phyloP scores from a whole-genome alignment of 1,139 yeast genomes.

The Yamadazyma kanchanaburiensis region DNA sequence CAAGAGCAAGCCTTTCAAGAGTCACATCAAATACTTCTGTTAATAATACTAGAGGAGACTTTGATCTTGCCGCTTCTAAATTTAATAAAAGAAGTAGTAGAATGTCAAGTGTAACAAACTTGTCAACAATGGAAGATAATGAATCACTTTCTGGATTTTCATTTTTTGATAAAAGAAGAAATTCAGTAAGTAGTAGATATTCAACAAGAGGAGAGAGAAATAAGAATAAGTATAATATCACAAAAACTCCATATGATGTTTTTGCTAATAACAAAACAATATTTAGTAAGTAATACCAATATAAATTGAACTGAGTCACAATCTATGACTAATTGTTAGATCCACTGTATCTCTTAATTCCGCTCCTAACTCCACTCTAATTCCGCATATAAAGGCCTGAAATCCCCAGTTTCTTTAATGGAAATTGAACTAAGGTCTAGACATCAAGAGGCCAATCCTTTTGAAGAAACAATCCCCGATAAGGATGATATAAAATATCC shows the following conservation, averaged over 20 bases:
- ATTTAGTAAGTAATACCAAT: constrained; percentile 16
- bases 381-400: too few relatives aligned
- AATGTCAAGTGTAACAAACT: constrained; percentile 19
- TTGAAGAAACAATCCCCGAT: constrained; percentile 1
- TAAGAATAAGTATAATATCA: constrained; percentile 29
- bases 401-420: too few relatives aligned
- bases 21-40: constrained; percentile 10
- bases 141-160: constrained; percentile 36
- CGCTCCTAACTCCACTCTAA: too few relatives aligned
- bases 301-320: background rate
- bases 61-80: constrained; percentile 5
- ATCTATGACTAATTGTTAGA: too few relatives aligned
- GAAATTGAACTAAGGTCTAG: too few relatives aligned
- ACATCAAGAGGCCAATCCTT: too few relatives aligned
- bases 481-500: constrained; percentile 37
- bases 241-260: constrained; percentile 27
- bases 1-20: constrained; percentile 6
- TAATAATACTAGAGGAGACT: constrained; percentile 11
- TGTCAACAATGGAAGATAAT: constrained; percentile 26
- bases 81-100: constrained; percentile 4
- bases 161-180: constrained; percentile 23
- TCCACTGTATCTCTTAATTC: too few relatives aligned
- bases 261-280: constrained; percentile 18
- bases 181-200: constrained; percentile 17
- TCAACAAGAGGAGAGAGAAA: constrained; percentile 13